A percentile compares a stretch with the other conserved stretches of the same genome.
Conservation (phyloP, 306 rosid species). For the Trifolium subterraneum region DNA sequence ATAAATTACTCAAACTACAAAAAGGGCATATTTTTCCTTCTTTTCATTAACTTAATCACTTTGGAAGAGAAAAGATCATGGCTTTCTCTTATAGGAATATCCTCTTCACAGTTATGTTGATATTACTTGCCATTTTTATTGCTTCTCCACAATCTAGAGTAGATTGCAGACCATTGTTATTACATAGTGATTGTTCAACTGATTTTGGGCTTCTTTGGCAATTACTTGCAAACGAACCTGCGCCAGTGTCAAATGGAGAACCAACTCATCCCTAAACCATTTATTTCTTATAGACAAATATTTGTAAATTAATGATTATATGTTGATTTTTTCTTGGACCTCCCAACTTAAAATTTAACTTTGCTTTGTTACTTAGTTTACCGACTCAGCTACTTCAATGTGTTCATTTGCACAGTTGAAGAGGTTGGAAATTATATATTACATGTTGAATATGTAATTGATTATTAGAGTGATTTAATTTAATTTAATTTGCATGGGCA, state of each 20-base stretch:
- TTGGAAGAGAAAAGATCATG: constrained; percentile 10
- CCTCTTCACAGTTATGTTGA: constrained; percentile 32
- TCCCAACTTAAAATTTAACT: background rate
- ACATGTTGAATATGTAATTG: background rate
- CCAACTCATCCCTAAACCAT: constrained; percentile 18
- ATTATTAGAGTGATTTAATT: background rate
- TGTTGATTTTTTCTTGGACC: background rate
- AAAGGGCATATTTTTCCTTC: background rate
- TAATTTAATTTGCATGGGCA: background rate
- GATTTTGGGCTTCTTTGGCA: constrained; percentile 36
- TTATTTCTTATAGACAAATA: background rate
- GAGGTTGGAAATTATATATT: background rate
- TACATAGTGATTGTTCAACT: constrained; percentile 16
- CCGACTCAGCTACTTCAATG: background rate
- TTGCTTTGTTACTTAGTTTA: background rate
- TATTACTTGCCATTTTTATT: constrained; percentile 15
- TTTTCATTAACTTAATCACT: background rate
- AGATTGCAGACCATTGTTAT: constrained; percentile 40
- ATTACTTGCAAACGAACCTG: constrained; percentile 28
- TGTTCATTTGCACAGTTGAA: background rate
- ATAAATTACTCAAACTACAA: background rate
- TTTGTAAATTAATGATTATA: background rate
- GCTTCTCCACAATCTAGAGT: constrained; percentile 33
- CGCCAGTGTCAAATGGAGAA: background rate
- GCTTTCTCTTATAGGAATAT: constrained; percentile 33